These are phyloP conservation scores for Rubia yunnanensis DNA, from an alignment of 257 asterid genomes.

Conservation along the genomic window DNA sequence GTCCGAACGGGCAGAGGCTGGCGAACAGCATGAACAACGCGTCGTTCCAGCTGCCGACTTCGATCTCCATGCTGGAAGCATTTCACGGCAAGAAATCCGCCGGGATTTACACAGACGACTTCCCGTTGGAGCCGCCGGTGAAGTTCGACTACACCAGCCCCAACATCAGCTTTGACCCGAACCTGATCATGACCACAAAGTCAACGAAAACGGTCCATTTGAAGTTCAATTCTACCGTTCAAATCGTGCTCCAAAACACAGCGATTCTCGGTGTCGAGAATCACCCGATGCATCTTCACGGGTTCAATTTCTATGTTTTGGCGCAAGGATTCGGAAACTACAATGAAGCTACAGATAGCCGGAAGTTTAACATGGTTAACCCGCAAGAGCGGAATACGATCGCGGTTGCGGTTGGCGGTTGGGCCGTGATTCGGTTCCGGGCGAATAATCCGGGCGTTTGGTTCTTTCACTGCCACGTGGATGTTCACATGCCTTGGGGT, in stretches of 20 bases:
- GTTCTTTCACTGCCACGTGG: conserved; percentile 79
- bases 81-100: conserved; percentile 7
- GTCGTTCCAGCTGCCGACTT: conserved; percentile 46
- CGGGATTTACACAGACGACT: conserved; percentile 19
- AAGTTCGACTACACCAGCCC: conserved; percentile 14
- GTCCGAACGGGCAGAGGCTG: conserved; percentile 30
- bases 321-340: conserved; percentile 27
- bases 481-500: conserved; percentile 75
- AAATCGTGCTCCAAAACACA: conserved; percentile 21
- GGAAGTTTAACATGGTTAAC: conserved; percentile 12
- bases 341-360: neutral
- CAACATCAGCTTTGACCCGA: neutral
- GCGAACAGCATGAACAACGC: conserved; percentile 71
- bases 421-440: conserved; percentile 22
- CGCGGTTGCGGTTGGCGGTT: conserved; percentile 21
- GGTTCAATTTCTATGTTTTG: conserved; percentile 17
- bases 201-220: conserved; percentile 16
- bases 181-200: conserved; percentile 14
- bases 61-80: conserved; percentile 51
- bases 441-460: conserved; percentile 46
- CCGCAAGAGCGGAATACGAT: conserved; percentile 26
- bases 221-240: conserved; percentile 18
- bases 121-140: conserved; percentile 13
- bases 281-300: conserved; percentile 27
- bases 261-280: conserved; percentile 11